Percentiles rank a stretch among this genome's conserved stretches.
Conservation (phyloP, 2,329 filamentous ascomycete species). For the Fusarium keratoplasticum region DNA sequence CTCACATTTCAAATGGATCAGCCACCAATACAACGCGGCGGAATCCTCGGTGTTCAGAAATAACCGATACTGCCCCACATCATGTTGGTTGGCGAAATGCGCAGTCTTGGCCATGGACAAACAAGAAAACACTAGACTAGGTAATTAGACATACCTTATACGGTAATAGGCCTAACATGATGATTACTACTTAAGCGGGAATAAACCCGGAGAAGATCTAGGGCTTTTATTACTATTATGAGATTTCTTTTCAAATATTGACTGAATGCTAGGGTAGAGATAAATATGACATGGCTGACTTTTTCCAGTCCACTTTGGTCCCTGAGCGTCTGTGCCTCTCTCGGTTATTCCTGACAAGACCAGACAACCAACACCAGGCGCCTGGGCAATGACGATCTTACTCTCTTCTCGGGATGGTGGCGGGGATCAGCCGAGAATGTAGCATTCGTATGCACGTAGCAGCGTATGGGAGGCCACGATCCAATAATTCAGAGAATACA, state of each 20-base stretch:
- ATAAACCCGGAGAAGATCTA: neutral
- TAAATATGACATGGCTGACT: neutral
- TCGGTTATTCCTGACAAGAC: neutral
- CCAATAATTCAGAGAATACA: neutral
- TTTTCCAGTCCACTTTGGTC: neutral
- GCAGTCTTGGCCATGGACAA: neutral
- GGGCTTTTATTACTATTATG: neutral
- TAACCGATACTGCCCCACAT: neutral
- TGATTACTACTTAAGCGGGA: neutral
- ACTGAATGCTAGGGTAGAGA: neutral
- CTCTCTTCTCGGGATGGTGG: neutral
- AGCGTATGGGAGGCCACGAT: neutral
- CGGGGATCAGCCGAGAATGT: neutral
- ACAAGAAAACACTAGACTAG: neutral
- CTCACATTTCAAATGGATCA: neutral
- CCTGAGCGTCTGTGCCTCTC: neutral
- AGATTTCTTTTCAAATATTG: neutral
- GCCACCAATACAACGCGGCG: neutral
- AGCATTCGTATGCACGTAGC: neutral
- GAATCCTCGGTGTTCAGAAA: neutral
- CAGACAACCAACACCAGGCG: neutral
- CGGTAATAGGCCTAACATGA: neutral
- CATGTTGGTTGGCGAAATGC: neutral
- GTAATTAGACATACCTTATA: too few relatives aligned
- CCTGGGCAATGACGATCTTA: neutral